phyloP scores from a whole-genome alignment of 1,139 yeast species.

The Taiozyma onychis region DNA sequence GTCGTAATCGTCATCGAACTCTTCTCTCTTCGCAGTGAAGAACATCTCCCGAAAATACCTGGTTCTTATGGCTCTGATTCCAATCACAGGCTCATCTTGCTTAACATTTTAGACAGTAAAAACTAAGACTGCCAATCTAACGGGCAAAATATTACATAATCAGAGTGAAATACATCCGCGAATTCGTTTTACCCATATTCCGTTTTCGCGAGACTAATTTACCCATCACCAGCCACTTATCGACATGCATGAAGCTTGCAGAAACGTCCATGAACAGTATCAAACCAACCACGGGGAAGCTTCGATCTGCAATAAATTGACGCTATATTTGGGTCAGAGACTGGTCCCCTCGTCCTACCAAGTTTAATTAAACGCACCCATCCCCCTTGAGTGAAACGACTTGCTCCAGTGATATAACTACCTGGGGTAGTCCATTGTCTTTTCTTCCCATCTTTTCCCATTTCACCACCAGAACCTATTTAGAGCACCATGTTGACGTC shows the following conservation, averaged over 20 bases:
- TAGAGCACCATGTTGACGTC: background rate
- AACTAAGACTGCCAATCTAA: background rate
- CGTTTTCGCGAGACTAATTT: background rate
- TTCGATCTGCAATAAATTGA: background rate
- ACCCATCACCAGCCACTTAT: background rate
- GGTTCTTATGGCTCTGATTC: background rate
- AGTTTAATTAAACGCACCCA: background rate
- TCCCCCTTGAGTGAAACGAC: slow-evolving; percentile 38
- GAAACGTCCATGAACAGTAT: background rate
- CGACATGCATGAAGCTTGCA: background rate
- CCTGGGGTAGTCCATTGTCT: background rate
- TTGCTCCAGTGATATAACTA: slow-evolving; percentile 76
- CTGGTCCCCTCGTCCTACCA: background rate
- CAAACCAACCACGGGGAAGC: background rate
- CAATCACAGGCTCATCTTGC: background rate
- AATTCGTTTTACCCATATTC: background rate
- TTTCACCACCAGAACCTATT: background rate
- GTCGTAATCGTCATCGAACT: background rate
- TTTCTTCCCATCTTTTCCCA: background rate
- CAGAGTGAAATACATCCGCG: background rate
- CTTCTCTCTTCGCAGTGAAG: background rate
- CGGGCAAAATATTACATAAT: background rate
- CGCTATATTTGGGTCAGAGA: background rate
- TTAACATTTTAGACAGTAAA: background rate
- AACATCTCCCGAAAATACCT: background rate